Base-by-base conservation (phyloP, 192 early-diverging fungal genomes). In the Entomortierella lignicola region DNA sequence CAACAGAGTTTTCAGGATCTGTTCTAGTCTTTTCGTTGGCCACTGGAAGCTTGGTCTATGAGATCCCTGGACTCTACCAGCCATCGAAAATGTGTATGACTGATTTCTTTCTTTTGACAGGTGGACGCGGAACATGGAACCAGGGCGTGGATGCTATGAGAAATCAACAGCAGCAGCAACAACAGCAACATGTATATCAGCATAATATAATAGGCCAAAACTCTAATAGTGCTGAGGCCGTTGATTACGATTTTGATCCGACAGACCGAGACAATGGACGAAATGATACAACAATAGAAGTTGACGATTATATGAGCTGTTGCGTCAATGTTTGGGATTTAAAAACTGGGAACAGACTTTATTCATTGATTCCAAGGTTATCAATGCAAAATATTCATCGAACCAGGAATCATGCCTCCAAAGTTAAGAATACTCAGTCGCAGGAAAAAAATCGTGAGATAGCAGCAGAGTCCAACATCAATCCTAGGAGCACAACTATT, bases 261-360 rank as follows among this genome's bases (percentile, higher is more conserved):
- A 8, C 42, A 15, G 44, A 34, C 11, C 66, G 58, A 15, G 30
- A 51, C 37, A 23, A 53, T 8, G 30, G 47, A 29, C 37, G 8
- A 20, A 43, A 11, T 23, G 42, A 15, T 7, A 21, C 43, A 1
- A 30, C 57, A 25, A 42, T 47, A 0, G 60, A 65, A 20, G 41
- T 15, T 13, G 62, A 69, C 15, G 63, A 82, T 17, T 34, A 60
- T 6, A 68, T 68, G 29, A 64, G 68, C 43, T 70, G 70, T 17
- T 87, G 84, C 51, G 69, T 87, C 1, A 82, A 87, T 67, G 84
- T 87, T 2, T 87, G 86, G 86, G 80, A 83, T 44, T 47, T 87
- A 8, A 65, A 71, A 10, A 87, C 82, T 0, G 86, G 84, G 2
- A 42, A 82, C 5, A 31, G 82, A 17, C 55, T 77, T 0, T 85